These are phyloP conservation scores for Dactylellina leptospora DNA, from an alignment of 2,329 filamentous ascomycete species.

Conservation along the genomic window DNA sequence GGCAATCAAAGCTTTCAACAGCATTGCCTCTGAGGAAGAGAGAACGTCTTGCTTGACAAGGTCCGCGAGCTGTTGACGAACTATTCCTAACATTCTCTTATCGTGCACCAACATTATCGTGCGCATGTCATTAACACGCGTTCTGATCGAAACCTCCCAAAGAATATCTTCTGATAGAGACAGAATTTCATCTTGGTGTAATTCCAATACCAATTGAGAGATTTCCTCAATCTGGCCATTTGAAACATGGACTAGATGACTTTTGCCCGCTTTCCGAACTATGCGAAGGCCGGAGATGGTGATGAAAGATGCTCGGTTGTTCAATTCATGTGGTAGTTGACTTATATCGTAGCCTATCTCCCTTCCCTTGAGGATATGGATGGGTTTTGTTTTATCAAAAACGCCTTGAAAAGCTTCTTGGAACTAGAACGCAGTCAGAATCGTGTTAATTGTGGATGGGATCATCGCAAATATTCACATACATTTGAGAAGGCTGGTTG, in stretches of 20 bases:
- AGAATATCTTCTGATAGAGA: slow-evolving; percentile 58
- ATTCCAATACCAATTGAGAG: slow-evolving; percentile 61
- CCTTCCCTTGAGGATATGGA: slow-evolving; percentile 61
- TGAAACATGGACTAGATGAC: slow-evolving; percentile 9
- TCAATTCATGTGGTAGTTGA: slow-evolving; percentile 58
- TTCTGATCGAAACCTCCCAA: slow-evolving; percentile 59
- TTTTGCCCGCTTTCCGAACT: background rate
- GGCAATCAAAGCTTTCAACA: slow-evolving; percentile 56
- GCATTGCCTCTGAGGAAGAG: slow-evolving; percentile 51
- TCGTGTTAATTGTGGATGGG: no score
- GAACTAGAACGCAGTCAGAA: slow-evolving; percentile 58
- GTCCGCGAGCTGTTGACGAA: slow-evolving; percentile 59
- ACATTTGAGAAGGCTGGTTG: slow-evolving; percentile 35
- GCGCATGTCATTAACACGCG: slow-evolving; percentile 62
- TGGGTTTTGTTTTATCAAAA: slow-evolving; percentile 57
- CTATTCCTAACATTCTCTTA: slow-evolving; percentile 62
- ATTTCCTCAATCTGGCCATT: slow-evolving; percentile 58
- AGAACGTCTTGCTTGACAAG: slow-evolving; percentile 51
- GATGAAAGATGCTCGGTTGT: slow-evolving; percentile 40
- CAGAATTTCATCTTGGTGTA: slow-evolving; percentile 61
- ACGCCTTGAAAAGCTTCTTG: slow-evolving; percentile 58
- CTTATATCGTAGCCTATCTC: slow-evolving; percentile 61
- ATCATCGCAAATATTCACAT: slow-evolving; percentile 32
- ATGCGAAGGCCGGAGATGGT: slow-evolving; percentile 55
- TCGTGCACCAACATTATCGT: slow-evolving; percentile 62